Evolutionary conservation across 768 basidiomycete species (phyloP), one percentile per base, ranked within the genome.

Genomic region (Termitomyces sp.): DNA sequence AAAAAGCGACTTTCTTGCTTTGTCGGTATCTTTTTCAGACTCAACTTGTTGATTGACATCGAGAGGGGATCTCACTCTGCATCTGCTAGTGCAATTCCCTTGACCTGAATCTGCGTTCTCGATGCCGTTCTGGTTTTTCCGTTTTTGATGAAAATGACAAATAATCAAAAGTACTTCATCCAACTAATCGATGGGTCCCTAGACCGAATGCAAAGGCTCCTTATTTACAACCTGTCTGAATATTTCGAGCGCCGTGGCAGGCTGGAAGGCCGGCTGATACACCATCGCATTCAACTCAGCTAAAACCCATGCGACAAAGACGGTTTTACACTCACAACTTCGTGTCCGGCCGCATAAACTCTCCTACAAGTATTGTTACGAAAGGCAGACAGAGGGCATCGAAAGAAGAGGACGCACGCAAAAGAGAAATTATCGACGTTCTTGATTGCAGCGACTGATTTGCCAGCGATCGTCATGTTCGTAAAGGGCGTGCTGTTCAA

Each of bases 361-460:
- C 83, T 74, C 58, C 84, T n/a, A 26, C n/a, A 47, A 30, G 14
- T 17, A 30, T 17, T 10, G n/a, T 37, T 9, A 55, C 15, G 0
- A 35, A 2, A 21, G 8, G 10, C 31, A 33, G 5, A 15, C 12
- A 6, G 21, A 35, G 3, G 7, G 5, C n/a, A 31, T 23, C 23
- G 23, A 1, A 23, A 23, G 23, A 54, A 21, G 4, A 44, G 10
- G 3, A 77, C 84, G 62, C 56, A 85, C 84, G 83, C 86, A 66
- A 87, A 87, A 0, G 81, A 73, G 63, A 86, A 86, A 56, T 84
- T 83, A 59, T 82, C 83, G 35, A 87, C 79, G 50, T 86, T 85
- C 64, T 83, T 78, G 17, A 85, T 74, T 0, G 83, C 79, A 0
- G 82, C 85, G 5, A 87, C 78, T 0, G 81, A 60, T 5, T 65